Evolutionary conservation across 495 filamentous ascomycete species (phyloP).

Genomic region (Platismatia glauca): DNA sequence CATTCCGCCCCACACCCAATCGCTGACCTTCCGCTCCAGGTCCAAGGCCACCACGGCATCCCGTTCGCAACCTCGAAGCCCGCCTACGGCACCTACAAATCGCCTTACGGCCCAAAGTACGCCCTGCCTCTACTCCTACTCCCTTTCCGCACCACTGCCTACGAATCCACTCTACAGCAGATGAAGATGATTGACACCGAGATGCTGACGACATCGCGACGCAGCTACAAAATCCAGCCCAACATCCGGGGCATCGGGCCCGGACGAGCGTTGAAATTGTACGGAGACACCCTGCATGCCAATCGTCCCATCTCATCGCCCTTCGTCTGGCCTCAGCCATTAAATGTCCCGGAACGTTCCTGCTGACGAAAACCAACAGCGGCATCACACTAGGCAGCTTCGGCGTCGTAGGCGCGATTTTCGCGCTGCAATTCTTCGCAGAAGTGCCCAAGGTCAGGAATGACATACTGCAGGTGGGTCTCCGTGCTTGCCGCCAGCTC

Average conservation of each 20-base stretch:
- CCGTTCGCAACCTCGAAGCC: constrained; percentile 21
- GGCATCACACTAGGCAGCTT: constrained; percentile 47
- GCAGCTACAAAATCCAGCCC: constrained; percentile 43
- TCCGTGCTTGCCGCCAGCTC: background rate
- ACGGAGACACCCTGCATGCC: constrained; percentile 21
- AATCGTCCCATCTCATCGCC: constrained; percentile 6
- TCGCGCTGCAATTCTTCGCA: constrained; percentile 63
- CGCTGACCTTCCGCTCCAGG: constrained; percentile 1
- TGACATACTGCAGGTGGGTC: constrained; percentile 49
- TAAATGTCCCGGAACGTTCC: no score
- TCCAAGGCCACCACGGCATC: constrained; percentile 25
- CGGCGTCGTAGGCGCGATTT: constrained; percentile 51
- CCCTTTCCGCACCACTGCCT: no score
- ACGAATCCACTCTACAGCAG: background rate
- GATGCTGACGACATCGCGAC: background rate
- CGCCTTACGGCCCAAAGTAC: constrained; percentile 39
- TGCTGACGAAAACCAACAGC: no score
- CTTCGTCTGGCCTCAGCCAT: no score
- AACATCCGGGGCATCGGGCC: constrained; percentile 45
- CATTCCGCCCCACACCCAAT: no score
- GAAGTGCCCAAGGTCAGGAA: constrained; percentile 58
- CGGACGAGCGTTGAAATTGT: constrained; percentile 40
- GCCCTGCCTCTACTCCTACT: background rate
- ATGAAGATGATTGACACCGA: background rate
- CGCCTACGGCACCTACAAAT: constrained; percentile 33